Base-by-base conservation (phyloP, 768 basidiomycete genomes). In the Rickenella mellea region DNA sequence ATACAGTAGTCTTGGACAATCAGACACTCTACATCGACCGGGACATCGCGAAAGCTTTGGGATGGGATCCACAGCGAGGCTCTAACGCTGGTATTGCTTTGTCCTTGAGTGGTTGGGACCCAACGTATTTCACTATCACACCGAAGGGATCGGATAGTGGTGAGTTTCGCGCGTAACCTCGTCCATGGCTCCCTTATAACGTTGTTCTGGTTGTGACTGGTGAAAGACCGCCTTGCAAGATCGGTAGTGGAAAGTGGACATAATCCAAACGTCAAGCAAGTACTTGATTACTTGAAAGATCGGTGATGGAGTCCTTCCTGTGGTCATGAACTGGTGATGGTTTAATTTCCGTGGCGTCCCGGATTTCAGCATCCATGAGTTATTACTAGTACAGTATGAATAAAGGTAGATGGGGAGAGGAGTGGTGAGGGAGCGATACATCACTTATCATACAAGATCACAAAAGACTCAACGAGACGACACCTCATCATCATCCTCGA, bases 121-220 rank as follows among this genome's bases (percentile, higher is more conserved):
- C 52, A 22, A 35, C 50, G 22, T 53, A 51, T 39, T 53, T 53
- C 35, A 41, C 50, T 4, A 49, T 53, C n/a, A 37, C 52, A 11
- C 47, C 28, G 15, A 45, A 33, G 8, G 52, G 52, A n/a, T 31
- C 50, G 11, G 52, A 51, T 27, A 47, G 37, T 37, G 52, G 50
- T 49, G 33, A 36, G 33, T 17, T 7, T 15, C 19, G 15, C 6
- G 33, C n/a, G n/a, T n/a, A n/a, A n/a, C n/a, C n/a, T n/a, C n/a
- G n/a, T n/a, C n/a, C n/a, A 17, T 36, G 7, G 11, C 33, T 7
- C 10, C 11, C 19, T 10, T 3, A 14, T 19, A 36, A 17, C 11
- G 11, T 19, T 36, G 15, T 17, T 7, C 24, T 36, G 9, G 24
- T 22, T 3, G 19, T 17, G 24, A 17, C 15, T 36, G 19, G 8